Percentiles rank a stretch among this genome's conserved stretches.
phyloP scores from a whole-genome alignment of 2,329 filamentous ascomycete species.

The Colletotrichum orchidophilum region DNA sequence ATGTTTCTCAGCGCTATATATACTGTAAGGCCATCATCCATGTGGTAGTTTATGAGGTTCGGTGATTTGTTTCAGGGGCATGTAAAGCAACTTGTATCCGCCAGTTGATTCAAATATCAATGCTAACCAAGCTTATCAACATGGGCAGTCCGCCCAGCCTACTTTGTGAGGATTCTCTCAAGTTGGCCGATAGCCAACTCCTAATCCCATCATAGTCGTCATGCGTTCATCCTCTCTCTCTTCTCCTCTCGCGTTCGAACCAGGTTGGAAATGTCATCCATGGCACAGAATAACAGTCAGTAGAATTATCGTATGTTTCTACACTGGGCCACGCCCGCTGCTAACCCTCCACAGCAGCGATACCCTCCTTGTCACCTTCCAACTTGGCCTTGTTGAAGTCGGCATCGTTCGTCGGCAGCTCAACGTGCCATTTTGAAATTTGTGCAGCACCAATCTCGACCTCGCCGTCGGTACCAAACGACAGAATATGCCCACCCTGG shows the following conservation, averaged over 20 bases:
- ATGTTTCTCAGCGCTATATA: no score
- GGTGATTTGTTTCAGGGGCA: no score
- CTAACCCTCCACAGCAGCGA: constrained; percentile 43
- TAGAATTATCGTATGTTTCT: background rate
- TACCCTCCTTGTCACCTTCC: constrained; percentile 40
- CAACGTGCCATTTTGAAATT: constrained; percentile 42
- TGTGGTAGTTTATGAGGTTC: no score
- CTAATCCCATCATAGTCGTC: background rate
- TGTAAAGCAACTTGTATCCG: background rate
- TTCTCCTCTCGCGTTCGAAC: background rate
- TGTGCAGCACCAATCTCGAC: constrained; percentile 41
- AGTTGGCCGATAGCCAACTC: background rate
- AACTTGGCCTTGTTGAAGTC: constrained; percentile 44
- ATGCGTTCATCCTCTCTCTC: background rate
- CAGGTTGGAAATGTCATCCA: background rate
- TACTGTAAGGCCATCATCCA: no score
- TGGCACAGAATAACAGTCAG: background rate
- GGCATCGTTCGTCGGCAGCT: constrained; percentile 44
- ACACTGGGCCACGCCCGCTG: background rate
- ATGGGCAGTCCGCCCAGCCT: background rate
- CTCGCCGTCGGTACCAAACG: constrained; percentile 42
- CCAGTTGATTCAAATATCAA: no score
- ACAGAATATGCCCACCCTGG: constrained; percentile 44
- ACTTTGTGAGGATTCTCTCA: background rate
- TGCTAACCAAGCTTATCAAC: background rate